Base-by-base conservation (phyloP, 2,329 filamentous ascomycete species). In the Golovinomyces cichoracearum region DNA sequence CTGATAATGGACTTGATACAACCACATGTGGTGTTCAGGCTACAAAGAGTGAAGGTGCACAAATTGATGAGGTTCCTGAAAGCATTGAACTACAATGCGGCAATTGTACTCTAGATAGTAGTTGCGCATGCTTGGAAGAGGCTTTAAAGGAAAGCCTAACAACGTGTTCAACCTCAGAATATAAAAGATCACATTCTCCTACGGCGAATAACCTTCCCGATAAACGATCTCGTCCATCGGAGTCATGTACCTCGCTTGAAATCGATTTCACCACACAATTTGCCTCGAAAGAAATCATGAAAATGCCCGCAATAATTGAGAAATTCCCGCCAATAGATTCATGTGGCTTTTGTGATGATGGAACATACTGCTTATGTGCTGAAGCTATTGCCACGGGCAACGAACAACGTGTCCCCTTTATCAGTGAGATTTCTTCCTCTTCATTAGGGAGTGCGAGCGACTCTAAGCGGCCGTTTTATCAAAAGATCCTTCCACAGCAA, bases 311-410 rank as follows among this genome's bases (percentile, higher is more conserved):
- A 33, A 33, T 21, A 41, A 15, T 22, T 23, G 29, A 15, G 29
- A 17, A 46, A 23, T 22, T 44, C 12, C 12, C 25, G 22, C 15
- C 23, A 33, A 71, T 74, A 52, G 82, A 88, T 56, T 72, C 74
- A 19, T 90, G 83, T 60, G 83, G 83, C 5, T 90, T 90, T 64
- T 90, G 83, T 63, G 74, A 78, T 52, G 80, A 86, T 51, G 81
- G 80, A 4, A 85, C 79, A 0, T 83, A 83, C 56, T 90, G 83
- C 58, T 76, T 85, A 54, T 90, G 83, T 62, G 82, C 81, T 22
- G 82, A 86, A 54, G 63, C 66, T 19, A 63, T 66, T 22, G 15
- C 63, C 62, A 27, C 50, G 40, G 37, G 31, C 37, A 25, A 21
- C 19, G n/a, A 27, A 5, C 54, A 54, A 15, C 31, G 31, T 15